phyloP scores from a whole-genome alignment of 805 yeast genomes.

The Phaffomyces antillensis region DNA sequence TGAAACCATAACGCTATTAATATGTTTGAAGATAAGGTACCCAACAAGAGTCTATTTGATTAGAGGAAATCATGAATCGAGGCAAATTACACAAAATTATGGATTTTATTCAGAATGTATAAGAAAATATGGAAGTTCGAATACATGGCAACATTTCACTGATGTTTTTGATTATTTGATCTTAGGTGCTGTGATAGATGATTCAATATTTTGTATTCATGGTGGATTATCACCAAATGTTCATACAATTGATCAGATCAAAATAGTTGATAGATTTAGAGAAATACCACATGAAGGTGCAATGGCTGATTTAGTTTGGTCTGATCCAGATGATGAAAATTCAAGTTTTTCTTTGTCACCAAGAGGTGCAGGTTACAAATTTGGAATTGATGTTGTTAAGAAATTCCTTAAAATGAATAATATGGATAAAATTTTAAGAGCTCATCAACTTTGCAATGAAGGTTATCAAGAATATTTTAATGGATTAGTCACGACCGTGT shows the following conservation, averaged over 20 bases:
- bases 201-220: constrained; percentile 87
- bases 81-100: constrained; percentile 95
- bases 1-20: constrained; percentile 80
- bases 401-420: constrained; percentile 74
- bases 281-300: constrained; percentile 99
- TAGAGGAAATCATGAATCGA: constrained; percentile 93
- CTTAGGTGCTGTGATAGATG: constrained; percentile 83
- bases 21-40: constrained; percentile 78
- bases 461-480: constrained; percentile 90
- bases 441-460: constrained; percentile 95
- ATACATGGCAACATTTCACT: constrained; percentile 85
- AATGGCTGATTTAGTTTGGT: constrained; percentile 98
- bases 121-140: constrained; percentile 74
- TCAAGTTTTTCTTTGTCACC: constrained; percentile 81
- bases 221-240: constrained; percentile 96
- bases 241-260: constrained; percentile 87
- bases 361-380: constrained; percentile 96
- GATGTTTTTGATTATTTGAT: constrained; percentile 90
- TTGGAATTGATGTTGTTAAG: constrained; percentile 86
- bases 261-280: constrained; percentile 81
- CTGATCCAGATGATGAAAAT: constrained; percentile 86
- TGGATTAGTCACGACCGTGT: constrained; percentile 88
- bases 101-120: constrained; percentile 95
- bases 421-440: constrained; percentile 78
- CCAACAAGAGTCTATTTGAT: constrained; percentile 78